These are phyloP conservation scores for Leptoxyphium fumago DNA, from an alignment of 2,329 filamentous ascomycete genomes.

Conservation along the genomic window DNA sequence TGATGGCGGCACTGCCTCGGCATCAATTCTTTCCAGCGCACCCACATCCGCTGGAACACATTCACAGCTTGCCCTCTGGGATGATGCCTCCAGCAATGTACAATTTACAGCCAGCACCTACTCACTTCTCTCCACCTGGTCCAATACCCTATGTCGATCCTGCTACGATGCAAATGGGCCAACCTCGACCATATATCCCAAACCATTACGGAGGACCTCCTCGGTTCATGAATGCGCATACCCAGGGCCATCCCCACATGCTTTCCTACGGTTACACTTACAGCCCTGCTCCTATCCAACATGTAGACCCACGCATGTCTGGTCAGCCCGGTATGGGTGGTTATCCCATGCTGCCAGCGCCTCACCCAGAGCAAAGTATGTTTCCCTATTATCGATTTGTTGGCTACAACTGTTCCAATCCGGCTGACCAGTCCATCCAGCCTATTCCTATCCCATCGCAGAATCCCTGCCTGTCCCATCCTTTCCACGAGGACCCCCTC, in stretches of 20 bases:
- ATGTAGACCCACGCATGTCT: slow-evolving; percentile 12
- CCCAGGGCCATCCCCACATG: slow-evolving; percentile 5
- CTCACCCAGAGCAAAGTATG: not conserved
- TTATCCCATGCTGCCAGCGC: not conserved
- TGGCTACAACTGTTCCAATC: too few relatives aligned
- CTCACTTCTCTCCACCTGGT: not conserved
- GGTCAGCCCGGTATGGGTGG: slow-evolving; percentile 2
- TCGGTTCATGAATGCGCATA: not conserved
- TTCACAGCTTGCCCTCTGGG: too few relatives aligned
- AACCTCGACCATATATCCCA: slow-evolving; percentile 9
- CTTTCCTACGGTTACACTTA: slow-evolving; percentile 13
- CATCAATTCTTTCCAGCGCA: not conserved
- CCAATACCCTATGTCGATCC: slow-evolving; percentile 8
- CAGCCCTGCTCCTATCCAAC: slow-evolving; percentile 8
- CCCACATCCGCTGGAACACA: too few relatives aligned
- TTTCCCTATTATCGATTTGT: not conserved
- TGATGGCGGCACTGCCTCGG: not conserved
- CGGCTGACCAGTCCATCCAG: too few relatives aligned
- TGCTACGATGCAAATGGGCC: slow-evolving; percentile 7
- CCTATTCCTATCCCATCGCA: not conserved
- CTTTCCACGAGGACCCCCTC: slow-evolving; percentile 45
- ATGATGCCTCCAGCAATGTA: not conserved
- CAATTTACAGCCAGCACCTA: not conserved
- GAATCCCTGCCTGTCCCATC: slow-evolving; percentile 12
- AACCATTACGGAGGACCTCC: slow-evolving; percentile 1